Conservation (phyloP, 352 stramenopile species). For the Paralagenidium karlingii region DNA sequence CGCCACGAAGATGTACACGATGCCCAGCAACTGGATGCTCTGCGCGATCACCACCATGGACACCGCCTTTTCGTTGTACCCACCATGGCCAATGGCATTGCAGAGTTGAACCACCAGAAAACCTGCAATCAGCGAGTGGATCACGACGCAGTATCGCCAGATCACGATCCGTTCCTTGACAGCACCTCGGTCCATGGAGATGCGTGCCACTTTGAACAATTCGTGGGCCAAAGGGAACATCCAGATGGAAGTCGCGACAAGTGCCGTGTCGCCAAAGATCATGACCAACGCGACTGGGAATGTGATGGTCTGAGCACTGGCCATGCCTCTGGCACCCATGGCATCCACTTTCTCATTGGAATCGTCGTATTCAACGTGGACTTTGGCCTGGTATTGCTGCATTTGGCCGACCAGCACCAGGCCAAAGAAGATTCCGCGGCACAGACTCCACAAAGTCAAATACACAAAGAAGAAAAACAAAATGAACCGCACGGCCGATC, state of each 20-base stretch:
- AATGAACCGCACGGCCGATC: constrained; percentile 30
- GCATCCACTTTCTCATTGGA: no score
- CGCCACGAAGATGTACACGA: constrained; percentile 26
- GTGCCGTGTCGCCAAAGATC: constrained; percentile 23
- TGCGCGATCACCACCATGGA: constrained; percentile 24
- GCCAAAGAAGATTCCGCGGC: constrained; percentile 27
- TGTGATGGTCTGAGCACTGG: no score
- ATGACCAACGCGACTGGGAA: constrained; percentile 24
- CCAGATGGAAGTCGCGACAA: constrained; percentile 29
- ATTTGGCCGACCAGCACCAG: no score
- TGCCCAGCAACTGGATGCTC: constrained; percentile 23
- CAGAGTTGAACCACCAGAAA: constrained; percentile 15
- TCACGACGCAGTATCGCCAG: constrained; percentile 15
- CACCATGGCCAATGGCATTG: constrained; percentile 19
- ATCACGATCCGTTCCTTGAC: constrained; percentile 26
- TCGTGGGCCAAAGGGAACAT: constrained; percentile 42
- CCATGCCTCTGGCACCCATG: no score
- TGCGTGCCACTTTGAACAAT: constrained; percentile 34
- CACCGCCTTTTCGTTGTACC: constrained; percentile 26
- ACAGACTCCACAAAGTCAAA: constrained; percentile 39
- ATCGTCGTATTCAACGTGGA: no score
- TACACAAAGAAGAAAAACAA: constrained; percentile 50
- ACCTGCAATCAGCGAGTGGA: constrained; percentile 12
- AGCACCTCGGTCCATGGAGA: constrained; percentile 45
- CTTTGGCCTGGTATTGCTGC: no score